Base-by-base conservation (phyloP, 768 basidiomycete species). In the Lactarius deliciosus region DNA sequence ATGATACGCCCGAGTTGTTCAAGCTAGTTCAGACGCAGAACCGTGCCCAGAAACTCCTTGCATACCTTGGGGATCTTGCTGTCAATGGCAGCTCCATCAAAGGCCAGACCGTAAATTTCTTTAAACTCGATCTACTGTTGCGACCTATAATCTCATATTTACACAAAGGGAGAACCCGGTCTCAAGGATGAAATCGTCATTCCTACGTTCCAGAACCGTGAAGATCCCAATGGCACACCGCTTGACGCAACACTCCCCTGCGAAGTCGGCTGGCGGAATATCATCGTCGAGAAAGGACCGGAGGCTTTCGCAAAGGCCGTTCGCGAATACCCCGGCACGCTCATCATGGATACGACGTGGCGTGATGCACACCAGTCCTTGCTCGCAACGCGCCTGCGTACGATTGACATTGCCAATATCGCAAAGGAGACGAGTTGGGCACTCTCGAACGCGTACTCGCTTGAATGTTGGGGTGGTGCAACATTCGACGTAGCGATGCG, bases 281-380 rank as follows among this genome's bases (percentile, higher is more conserved):
- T 99, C 77, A 97, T 99, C 76, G 91, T 97, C 71, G 94, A 98
- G 77, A 84, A 97, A 67, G 97, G 97, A 28, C 97, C 97, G 13
- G 97, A 95, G 77, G 97, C 92, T 1, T 99, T 99, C 75, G 97
- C 97, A 60, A 97, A 95, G 80, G 97, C 97, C 47, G 94, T 98
- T 64, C 90, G 97, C 72, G 91, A 89, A 69, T 98, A 99, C 79
- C 92, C 93, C 61, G 97, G 97, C 64, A 89, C 87, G 63, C 84
- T 98, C 68, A 96, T 97, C 78, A 94, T 95, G 94, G 93, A 99
- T 79, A 98, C 96, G 34, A 98, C 96, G 1, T 98, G 97, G 96
- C 92, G 97, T 76, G 97, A 99, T 74, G 97, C 97, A 28, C 97
- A 99, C 77, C 97, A 99, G 78, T 97, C 95, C 34, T 84, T 99